Evolutionary conservation across 352 stramenopile genomes (phyloP), one percentile per base, ranked within the genome.

Genomic region (Pythium aquatile): DNA sequence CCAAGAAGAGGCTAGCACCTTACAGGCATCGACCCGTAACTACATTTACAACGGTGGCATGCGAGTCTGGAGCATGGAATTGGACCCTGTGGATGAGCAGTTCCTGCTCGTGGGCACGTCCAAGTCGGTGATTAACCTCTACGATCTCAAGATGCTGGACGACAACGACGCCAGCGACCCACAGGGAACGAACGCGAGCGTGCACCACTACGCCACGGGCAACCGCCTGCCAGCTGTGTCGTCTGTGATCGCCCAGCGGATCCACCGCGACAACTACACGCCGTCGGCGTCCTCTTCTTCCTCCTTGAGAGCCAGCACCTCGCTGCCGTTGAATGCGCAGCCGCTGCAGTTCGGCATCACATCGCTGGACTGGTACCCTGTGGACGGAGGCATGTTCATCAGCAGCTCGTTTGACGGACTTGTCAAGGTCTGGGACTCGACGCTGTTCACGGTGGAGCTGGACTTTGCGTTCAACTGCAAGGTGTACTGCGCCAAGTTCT

Each of bases 301-400:
- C 11, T 51, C 44, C 7, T 51, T n/a, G 13, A 29, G 44, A 51
- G n/a, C 20, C 2, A 51, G 10, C 44, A n/a, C n/a, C 17, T 28
- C 44, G 17, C 44, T 30, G 20, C 44, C 44, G 13, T 6, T 51
- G 3, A 16, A 48, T 11, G 51, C 54, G 11, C 47, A 47, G 8
- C 52, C 57, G 4, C 49, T 85, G 30, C 78, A 81, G 47, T 84
- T 80, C n/a, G 85, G 85, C 42, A 70, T 96, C 33, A 85, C 85
- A 20, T 75, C 76, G 47, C 81, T 97, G n/a, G 79, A 92, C 46
- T 97, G 88, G 88, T 97, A 93, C 62, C 87, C 88, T 1, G 71
- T 94, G 5, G 89, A 97, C 64, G 83, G 70, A 4, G 89, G 89
- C 1, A 59, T 97, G 20, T 94, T 91, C 51, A 76, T 96, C 24